Evolutionary conservation across 352 stramenopile genomes (phyloP).

Genomic region (Pythium guiyangense): DNA sequence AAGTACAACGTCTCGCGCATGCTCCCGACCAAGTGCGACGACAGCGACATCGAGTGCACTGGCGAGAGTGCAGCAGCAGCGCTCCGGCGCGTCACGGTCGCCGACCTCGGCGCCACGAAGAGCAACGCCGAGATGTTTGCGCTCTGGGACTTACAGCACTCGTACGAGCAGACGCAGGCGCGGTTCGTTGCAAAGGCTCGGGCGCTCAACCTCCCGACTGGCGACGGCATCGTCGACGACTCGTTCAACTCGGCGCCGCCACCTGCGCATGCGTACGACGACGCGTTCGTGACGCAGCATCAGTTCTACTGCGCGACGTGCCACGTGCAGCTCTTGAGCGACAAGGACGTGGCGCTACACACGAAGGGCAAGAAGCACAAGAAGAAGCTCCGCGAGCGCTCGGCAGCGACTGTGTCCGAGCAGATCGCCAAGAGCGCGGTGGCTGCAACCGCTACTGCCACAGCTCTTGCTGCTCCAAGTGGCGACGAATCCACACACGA

Average conservation of each 20-base stretch:
- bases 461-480: background rate
- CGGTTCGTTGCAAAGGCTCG: slow-evolving; percentile 39
- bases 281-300: slow-evolving; percentile 35
- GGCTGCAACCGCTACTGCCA: slow-evolving; percentile 1
- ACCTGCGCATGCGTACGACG: slow-evolving; percentile 31
- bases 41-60: slow-evolving; percentile 14
- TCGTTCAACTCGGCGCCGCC: too few relatives aligned
- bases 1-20: slow-evolving; percentile 90
- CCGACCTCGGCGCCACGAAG: slow-evolving; percentile 55
- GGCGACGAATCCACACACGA: background rate
- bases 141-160: slow-evolving; percentile 57
- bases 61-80: background rate
- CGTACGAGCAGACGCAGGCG: slow-evolving; percentile 51
- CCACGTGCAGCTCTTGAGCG: slow-evolving; percentile 64
- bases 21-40: slow-evolving; percentile 61
- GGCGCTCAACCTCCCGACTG: slow-evolving; percentile 21
- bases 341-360: slow-evolving; percentile 71
- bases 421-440: slow-evolving; percentile 25
- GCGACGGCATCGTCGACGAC: slow-evolving; percentile 33
- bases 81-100: slow-evolving; percentile 34
- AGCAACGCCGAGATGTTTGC: slow-evolving; percentile 67
- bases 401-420: slow-evolving; percentile 49
- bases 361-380: slow-evolving; percentile 83
- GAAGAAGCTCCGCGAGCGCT: slow-evolving; percentile 53
- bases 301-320: slow-evolving; percentile 70